phyloP scores from a whole-genome alignment of 495 filamentous ascomycete genomes.

The Filosporella fistucella region DNA sequence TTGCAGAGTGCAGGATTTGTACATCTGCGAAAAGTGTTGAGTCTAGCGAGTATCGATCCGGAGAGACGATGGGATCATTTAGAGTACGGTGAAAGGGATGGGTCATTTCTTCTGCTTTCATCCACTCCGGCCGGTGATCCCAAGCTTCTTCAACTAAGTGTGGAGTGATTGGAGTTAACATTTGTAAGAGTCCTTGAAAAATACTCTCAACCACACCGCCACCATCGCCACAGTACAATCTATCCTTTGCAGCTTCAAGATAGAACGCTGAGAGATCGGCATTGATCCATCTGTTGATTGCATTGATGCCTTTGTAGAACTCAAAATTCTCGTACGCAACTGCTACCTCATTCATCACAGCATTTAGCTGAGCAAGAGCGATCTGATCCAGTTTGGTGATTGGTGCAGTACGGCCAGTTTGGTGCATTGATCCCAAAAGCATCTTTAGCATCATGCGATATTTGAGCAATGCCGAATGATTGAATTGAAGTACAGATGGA shows the following conservation, averaged over 20 bases:
- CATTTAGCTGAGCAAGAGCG: conserved; percentile 67
- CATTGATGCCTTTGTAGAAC: conserved; percentile 72
- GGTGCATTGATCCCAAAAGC: conserved; percentile 71
- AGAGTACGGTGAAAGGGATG: conserved; percentile 38
- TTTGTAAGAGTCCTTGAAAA: conserved; percentile 63
- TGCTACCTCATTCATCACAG: conserved; percentile 54
- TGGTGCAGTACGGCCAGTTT: conserved; percentile 44
- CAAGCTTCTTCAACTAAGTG: conserved; percentile 85
- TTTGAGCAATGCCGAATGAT: conserved; percentile 74
- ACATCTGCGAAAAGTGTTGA: conserved; percentile 40
- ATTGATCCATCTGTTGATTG: conserved; percentile 74
- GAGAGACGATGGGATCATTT: conserved; percentile 24
- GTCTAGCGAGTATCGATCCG: conserved; percentile 34
- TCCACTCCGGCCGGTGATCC: conserved; percentile 62
- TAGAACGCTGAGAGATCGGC: conserved; percentile 89
- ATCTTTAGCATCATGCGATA: conserved; percentile 85
- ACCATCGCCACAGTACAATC: conserved; percentile 73
- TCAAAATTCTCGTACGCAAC: conserved; percentile 64
- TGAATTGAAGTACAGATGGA: conserved; percentile 63
- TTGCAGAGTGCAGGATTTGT: conserved; percentile 49
- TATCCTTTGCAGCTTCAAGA: conserved; percentile 86
- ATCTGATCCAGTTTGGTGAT: conserved; percentile 62
- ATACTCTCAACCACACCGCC: conserved; percentile 66
- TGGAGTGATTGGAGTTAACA: conserved; percentile 78
- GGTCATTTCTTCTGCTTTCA: conserved; percentile 41